Evolutionary conservation across 345 rosid species (phyloP).

Genomic region (Moricandia arvensis): DNA sequence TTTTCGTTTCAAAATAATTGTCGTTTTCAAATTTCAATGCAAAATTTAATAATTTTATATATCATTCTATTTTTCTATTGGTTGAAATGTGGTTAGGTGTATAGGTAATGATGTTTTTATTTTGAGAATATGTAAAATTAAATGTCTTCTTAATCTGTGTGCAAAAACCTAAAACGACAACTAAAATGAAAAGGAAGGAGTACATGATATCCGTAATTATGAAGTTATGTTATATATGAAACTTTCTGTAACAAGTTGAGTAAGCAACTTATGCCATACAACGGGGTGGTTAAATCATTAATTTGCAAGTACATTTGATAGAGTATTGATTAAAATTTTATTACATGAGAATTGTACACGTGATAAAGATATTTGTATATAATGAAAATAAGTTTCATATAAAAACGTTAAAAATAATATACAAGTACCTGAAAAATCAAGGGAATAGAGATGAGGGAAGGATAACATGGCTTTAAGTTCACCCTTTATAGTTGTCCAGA

Average conservation of each 20-base stretch:
- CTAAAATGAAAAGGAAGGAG: no score
- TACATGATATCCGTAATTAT: not conserved
- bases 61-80: no score
- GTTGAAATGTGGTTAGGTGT: no score
- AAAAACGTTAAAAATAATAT: not conserved
- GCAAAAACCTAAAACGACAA: no score
- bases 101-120: no score
- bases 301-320: not conserved
- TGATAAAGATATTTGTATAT: not conserved
- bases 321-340: not conserved
- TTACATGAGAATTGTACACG: not conserved
- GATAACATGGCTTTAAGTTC: constrained; percentile 49
- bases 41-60: no score
- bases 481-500: constrained; percentile 61
- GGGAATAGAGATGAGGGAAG: constrained; percentile 52
- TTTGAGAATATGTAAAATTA: no score
- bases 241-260: not conserved
- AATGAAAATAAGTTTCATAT: not conserved
- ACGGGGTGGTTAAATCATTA: not conserved
- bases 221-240: not conserved
- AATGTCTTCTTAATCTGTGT: no score
- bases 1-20: no score
- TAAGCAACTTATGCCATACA: not conserved
- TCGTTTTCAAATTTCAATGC: no score
- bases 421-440: constrained; percentile 54